phyloP scores from a whole-genome alignment of 1,284 basidiomycete genomes.

The Ustilago hordei region DNA sequence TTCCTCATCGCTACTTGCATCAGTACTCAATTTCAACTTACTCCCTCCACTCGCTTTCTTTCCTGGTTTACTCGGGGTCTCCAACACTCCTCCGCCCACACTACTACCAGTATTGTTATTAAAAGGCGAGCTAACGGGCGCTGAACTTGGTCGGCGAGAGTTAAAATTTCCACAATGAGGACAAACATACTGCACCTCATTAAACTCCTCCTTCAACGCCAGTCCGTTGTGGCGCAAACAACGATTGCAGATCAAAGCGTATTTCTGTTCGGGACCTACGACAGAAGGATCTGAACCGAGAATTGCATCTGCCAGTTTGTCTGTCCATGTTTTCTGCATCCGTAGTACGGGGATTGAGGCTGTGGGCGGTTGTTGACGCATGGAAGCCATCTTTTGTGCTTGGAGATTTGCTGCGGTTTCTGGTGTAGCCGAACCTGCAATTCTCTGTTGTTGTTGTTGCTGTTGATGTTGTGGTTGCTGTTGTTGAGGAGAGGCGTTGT shows the following conservation, averaged over 20 bases:
- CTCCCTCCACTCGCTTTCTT: conserved; percentile 16
- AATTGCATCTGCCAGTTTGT: conserved; percentile 70
- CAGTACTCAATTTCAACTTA: conserved; percentile 31
- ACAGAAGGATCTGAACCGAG: conserved; percentile 70
- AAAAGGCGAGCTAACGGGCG: conserved; percentile 66
- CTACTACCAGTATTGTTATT: neutral
- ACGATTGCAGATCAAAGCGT: conserved; percentile 91
- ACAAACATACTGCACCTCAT: conserved; percentile 84
- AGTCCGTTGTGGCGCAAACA: conserved; percentile 96
- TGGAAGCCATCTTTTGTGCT: conserved; percentile 47
- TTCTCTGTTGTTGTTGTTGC: neutral
- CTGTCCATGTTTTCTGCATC: conserved; percentile 63
- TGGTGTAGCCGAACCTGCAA: conserved; percentile 20
- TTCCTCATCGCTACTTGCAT: conserved; percentile 25
- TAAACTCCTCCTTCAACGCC: conserved; percentile 87
- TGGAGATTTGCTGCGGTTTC: conserved; percentile 32
- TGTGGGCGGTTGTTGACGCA: conserved; percentile 38
- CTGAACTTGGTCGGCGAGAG: conserved; percentile 67
- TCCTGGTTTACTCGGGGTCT: conserved; percentile 38
- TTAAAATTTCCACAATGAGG: conserved; percentile 82
- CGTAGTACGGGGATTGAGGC: conserved; percentile 8
- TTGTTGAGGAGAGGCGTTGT: conserved; percentile 14
- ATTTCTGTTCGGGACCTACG: conserved; percentile 72
- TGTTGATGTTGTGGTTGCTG: conserved; percentile 10
- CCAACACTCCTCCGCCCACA: neutral